phyloP scores from a whole-genome alignment of 176 grass and related monocot genomes.

The Aegilops sharonensis region DNA sequence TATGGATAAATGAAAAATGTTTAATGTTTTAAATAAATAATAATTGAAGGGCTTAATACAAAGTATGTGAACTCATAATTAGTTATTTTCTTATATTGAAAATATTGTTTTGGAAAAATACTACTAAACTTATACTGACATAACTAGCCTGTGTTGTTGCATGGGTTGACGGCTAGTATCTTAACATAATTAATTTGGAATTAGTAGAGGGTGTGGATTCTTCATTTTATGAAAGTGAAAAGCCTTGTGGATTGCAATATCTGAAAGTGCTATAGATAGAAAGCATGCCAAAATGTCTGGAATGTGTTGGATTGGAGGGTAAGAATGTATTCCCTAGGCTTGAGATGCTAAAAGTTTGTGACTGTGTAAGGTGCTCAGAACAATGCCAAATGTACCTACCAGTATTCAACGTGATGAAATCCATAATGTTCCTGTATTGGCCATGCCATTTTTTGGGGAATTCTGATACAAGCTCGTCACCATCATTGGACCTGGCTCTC shows the following conservation, averaged over 20 bases:
- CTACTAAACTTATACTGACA: no score
- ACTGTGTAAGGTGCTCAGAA: conserved; percentile 26
- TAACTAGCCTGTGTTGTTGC: no score
- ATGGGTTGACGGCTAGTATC: no score
- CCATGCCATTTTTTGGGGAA: not conserved
- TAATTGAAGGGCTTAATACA: no score
- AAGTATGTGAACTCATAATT: no score
- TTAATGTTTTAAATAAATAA: no score
- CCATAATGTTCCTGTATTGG: not conserved
- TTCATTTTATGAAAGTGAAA: no score
- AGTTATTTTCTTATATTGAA: no score
- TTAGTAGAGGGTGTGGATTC: no score
- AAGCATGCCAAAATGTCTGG: conserved; percentile 12
- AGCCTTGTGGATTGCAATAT: conserved; percentile 14
- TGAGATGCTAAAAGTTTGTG: conserved; percentile 12
- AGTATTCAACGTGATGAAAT: conserved; percentile 31
- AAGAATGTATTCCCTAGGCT: conserved; percentile 36
- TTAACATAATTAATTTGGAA: no score
- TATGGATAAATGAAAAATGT: no score
- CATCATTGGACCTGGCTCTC: not conserved
- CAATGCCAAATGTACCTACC: conserved; percentile 22
- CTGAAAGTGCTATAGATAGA: conserved; percentile 41
- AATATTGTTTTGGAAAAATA: no score
- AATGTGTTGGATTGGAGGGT: conserved; percentile 34
- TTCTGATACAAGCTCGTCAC: conserved; percentile 1